Conservation (phyloP, 2,329 filamentous ascomycete genomes). For the Pseudogymnoascus sp. region DNA sequence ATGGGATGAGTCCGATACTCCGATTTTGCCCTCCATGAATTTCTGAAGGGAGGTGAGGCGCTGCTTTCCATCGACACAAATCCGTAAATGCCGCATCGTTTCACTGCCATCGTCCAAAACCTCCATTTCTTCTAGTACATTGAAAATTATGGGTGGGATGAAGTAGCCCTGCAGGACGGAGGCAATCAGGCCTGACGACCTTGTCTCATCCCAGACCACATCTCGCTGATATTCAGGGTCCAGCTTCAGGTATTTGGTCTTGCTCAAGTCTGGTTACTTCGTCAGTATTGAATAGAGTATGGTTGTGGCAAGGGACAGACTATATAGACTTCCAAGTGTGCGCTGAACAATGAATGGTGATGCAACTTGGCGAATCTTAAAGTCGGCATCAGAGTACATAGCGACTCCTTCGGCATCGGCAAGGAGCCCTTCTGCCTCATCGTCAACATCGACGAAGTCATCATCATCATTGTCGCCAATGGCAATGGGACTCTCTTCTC, state of each 20-base stretch:
- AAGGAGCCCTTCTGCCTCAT: background rate
- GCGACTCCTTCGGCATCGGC: background rate
- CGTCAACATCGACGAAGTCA: background rate
- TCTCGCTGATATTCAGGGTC: conserved; percentile 40
- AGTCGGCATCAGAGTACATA: conserved; percentile 14
- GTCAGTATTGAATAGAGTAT: background rate
- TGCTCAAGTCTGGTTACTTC: conserved; percentile 19
- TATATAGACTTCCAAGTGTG: conserved; percentile 17
- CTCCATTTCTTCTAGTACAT: conserved; percentile 21
- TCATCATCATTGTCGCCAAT: background rate
- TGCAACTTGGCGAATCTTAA: conserved; percentile 24
- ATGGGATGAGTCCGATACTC: conserved; percentile 33
- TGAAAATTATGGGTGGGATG: conserved; percentile 41
- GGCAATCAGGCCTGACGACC: conserved; percentile 23
- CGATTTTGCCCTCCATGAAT: conserved; percentile 38
- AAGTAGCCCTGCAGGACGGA: conserved; percentile 29
- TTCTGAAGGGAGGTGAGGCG: conserved; percentile 36
- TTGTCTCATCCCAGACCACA: conserved; percentile 36
- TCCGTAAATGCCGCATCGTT: conserved; percentile 22
- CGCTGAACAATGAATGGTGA: conserved; percentile 20
- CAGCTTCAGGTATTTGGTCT: conserved; percentile 31
- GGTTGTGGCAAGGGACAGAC: conserved; percentile 15
- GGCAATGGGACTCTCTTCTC: background rate
- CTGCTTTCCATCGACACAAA: conserved; percentile 42
- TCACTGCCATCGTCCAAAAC: conserved; percentile 13